phyloP scores from a whole-genome alignment of 2,329 filamentous ascomycete genomes.

The Graphium sp. region DNA sequence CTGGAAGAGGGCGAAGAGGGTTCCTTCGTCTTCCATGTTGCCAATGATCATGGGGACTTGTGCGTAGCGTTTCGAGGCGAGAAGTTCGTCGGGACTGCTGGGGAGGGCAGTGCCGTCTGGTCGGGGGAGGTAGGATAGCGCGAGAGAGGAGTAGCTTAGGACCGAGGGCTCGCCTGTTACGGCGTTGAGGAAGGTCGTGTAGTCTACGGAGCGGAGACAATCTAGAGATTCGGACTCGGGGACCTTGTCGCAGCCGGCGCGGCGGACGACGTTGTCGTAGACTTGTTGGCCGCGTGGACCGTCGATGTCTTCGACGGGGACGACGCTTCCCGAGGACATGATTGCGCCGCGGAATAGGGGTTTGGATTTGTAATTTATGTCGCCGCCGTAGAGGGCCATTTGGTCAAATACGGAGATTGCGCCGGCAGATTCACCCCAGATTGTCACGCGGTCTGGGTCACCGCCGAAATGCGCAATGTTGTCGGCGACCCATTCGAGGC shows the following conservation, averaged over 20 bases:
- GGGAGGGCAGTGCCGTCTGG: constrained; percentile 50
- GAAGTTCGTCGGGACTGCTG: constrained; percentile 43
- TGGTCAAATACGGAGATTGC: constrained; percentile 62
- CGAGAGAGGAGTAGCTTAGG: constrained; percentile 49
- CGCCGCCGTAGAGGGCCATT: constrained; percentile 55
- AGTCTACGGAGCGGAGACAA: constrained; percentile 47
- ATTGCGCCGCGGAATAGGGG: constrained; percentile 61
- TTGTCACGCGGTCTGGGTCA: constrained; percentile 60
- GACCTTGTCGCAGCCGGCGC: constrained; percentile 40
- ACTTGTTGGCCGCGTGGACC: constrained; percentile 45
- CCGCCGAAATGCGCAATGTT: constrained; percentile 67
- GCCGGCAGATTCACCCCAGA: constrained; percentile 61
- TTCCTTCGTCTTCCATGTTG: constrained; percentile 68
- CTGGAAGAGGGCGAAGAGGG: constrained; percentile 55
- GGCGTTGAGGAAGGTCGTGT: constrained; percentile 44
- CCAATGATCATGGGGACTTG: constrained; percentile 41
- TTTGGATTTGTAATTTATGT: constrained; percentile 59
- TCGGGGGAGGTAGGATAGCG: constrained; percentile 57
- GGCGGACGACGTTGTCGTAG: constrained; percentile 44
- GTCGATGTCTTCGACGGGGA: constrained; percentile 47
- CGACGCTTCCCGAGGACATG: constrained; percentile 55
- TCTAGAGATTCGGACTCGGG: constrained; percentile 36
- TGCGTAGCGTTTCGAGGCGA: constrained; percentile 27
- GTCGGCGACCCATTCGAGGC: constrained; percentile 59
- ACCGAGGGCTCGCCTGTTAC: constrained; percentile 54